Percentiles rank a stretch among this genome's conserved stretches.
Conservation (phyloP, 139 green algal genomes). For the Micromonas pusilla region DNA sequence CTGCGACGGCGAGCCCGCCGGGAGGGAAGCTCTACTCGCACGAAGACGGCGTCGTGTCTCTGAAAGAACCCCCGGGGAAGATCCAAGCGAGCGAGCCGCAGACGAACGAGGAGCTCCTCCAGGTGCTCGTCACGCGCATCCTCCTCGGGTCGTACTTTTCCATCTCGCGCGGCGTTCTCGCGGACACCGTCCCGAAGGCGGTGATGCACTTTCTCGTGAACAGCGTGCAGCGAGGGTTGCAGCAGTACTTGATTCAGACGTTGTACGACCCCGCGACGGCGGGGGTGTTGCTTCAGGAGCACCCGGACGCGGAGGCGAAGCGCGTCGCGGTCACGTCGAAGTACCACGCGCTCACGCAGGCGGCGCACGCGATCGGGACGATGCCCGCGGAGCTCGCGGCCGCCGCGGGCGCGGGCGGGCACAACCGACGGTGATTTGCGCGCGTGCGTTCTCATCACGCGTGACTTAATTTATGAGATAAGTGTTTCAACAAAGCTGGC, state of each 20-base stretch:
- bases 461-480: too few species aligned
- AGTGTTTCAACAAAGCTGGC: too few species aligned
- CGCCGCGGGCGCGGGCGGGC: too few species aligned
- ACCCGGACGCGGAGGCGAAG: not conserved
- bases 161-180: slow-evolving; percentile 70
- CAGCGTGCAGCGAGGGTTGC: slow-evolving; percentile 60
- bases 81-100: slow-evolving; percentile 22
- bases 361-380: not conserved
- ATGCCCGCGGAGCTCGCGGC: not conserved
- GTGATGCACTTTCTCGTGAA: slow-evolving; percentile 91
- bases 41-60: not conserved
- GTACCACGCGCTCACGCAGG: not conserved
- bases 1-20: not conserved
- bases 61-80: slow-evolving; percentile 23
- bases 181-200: slow-evolving; percentile 81
- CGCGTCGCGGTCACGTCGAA: not conserved
- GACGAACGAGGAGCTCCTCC: slow-evolving; percentile 55
- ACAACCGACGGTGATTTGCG: not conserved
- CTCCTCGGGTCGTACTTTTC: slow-evolving; percentile 81
- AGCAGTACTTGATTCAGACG: slow-evolving; percentile 47
- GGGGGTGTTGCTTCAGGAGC: not conserved
- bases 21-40: not conserved
- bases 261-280: slow-evolving; percentile 6
- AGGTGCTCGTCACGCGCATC: slow-evolving; percentile 78
- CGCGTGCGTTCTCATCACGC: too few species aligned